Percentiles rank a stretch among this genome's conserved stretches.
Evolutionary conservation across 2,329 filamentous ascomycete genomes (phyloP).

Genomic region (Neocucurbitaria cava): DNA sequence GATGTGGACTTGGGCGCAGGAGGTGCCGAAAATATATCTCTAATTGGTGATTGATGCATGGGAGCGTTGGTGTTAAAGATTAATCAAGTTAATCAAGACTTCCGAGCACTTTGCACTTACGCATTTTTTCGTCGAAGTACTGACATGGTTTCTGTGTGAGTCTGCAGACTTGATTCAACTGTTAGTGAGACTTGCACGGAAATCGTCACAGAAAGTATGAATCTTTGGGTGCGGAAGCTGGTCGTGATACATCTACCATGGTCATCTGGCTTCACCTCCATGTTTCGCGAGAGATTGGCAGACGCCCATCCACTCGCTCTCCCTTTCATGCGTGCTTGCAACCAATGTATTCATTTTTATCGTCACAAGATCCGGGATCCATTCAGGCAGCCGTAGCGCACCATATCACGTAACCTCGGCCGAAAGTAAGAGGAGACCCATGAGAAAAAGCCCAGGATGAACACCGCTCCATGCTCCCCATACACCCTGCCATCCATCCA

Average conservation of each 20-base stretch:
- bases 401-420: conserved; percentile 35
- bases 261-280: not conserved
- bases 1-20: not conserved
- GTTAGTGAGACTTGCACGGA: too few species aligned
- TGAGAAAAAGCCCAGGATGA: conserved; percentile 49
- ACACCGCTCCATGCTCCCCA: conserved; percentile 46
- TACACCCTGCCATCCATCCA: conserved; percentile 21
- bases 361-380: conserved; percentile 45
- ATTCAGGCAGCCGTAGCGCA: conserved; percentile 37
- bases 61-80: conserved; percentile 18
- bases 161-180: too few species aligned
- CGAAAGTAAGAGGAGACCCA: conserved; percentile 37
- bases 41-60: too few species aligned
- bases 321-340: conserved; percentile 35
- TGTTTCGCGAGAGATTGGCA: not conserved
- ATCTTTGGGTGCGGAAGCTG: not conserved
- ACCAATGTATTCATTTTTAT: conserved; percentile 51
- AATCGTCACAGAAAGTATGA: not conserved
- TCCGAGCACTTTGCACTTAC: not conserved
- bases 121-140: too few species aligned
- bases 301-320: too few species aligned
- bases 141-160: too few species aligned
- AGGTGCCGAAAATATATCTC: too few species aligned
- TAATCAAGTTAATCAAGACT: not conserved
- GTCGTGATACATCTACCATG: not conserved